phyloP scores from a whole-genome alignment of 2,329 filamentous ascomycete genomes.

The Hypoxylon sp. region DNA sequence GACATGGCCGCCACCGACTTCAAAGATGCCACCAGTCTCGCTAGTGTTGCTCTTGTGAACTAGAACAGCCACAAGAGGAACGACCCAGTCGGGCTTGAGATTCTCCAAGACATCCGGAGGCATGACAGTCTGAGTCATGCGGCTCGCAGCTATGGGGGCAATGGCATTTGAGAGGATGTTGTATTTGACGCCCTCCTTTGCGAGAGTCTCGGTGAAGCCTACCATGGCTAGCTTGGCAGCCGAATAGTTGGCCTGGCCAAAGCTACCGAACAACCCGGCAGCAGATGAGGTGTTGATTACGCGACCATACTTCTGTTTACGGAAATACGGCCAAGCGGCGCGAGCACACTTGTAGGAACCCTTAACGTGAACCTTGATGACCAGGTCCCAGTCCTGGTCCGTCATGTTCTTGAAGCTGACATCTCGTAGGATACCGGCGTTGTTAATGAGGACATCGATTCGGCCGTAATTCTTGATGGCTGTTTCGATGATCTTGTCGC shows the following conservation, averaged over 20 bases:
- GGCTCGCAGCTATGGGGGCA: slow-evolving; percentile 92
- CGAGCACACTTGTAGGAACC: slow-evolving; percentile 96
- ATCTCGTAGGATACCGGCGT: slow-evolving; percentile 95
- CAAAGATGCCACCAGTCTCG: slow-evolving; percentile 92
- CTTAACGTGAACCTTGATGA: slow-evolving; percentile 91
- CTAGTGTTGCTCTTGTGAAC: slow-evolving; percentile 86
- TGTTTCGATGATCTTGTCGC: slow-evolving; percentile 93
- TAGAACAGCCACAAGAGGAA: slow-evolving; percentile 90
- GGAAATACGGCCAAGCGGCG: slow-evolving; percentile 97
- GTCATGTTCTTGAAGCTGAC: slow-evolving; percentile 99
- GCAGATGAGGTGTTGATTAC: slow-evolving; percentile 98
- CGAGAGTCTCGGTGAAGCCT: slow-evolving; percentile 96
- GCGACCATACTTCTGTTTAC: slow-evolving; percentile 98
- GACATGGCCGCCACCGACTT: slow-evolving; percentile 91
- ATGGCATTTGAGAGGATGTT: slow-evolving; percentile 97
- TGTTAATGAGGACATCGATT: slow-evolving; percentile 97
- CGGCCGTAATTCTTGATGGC: slow-evolving; percentile 86
- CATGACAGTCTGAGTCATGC: slow-evolving; percentile 97
- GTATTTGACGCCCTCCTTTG: slow-evolving; percentile 98
- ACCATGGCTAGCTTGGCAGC: slow-evolving; percentile 96
- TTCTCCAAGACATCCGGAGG: slow-evolving; percentile 90
- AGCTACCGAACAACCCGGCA: slow-evolving; percentile 94
- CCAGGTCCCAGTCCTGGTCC: slow-evolving; percentile 95
- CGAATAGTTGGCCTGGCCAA: slow-evolving; percentile 97
- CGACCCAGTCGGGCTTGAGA: slow-evolving; percentile 94